Base-by-base conservation (phyloP, 2,329 filamentous ascomycete genomes). In the Penicillium sp. region DNA sequence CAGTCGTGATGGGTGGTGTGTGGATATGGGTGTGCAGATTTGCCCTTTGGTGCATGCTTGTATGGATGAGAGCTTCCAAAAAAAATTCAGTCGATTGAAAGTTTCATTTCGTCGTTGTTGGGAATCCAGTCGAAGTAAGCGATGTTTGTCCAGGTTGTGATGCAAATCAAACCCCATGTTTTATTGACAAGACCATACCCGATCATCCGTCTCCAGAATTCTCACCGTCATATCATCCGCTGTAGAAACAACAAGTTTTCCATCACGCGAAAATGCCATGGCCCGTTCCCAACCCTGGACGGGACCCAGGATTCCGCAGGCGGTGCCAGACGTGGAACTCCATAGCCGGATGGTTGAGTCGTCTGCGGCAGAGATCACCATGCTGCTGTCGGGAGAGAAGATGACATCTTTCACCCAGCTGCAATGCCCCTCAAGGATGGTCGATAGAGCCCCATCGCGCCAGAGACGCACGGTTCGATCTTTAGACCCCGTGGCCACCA, bases 301-400 rank as follows among this genome's bases (percentile, higher is more conserved):
- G 3, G 42, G 36, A 13, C 44, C 44, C 9, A 46, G 37, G 29
- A 27, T 41, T 36, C 37, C 34, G 37, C 37, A 46, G 26, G 43
- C n/a, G 2, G n/a, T 25, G n/a, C 42, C 42, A 9, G 43, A 49
- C 12, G 33, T 40, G 18, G 25, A 32, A 38, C 61, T 52, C 62
- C 60, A 65, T 8, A 65, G 37, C 39, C 45, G 47, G 18, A 66
- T 46, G 4, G 58, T 63, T 0, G 41, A 39, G 47, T 64, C 61
- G 39, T 44, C 9, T 5, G 62, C 43, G 12, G 39, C 39, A 24
- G 45, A 47, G n/a, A 32, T 38, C n/a, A 52, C 24, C 37, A 35
- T 28, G 29, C 45, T 43, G 37, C 47, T 39, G 40, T 52, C 44
- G 3, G 47, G 39, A 8, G 50, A 52, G 32, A 52, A 49, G 6